A percentile compares a stretch with the other conserved stretches of the same genome.
phyloP scores from a whole-genome alignment of 164 flowering plant species.

The Magnolia kwangsiensis region DNA sequence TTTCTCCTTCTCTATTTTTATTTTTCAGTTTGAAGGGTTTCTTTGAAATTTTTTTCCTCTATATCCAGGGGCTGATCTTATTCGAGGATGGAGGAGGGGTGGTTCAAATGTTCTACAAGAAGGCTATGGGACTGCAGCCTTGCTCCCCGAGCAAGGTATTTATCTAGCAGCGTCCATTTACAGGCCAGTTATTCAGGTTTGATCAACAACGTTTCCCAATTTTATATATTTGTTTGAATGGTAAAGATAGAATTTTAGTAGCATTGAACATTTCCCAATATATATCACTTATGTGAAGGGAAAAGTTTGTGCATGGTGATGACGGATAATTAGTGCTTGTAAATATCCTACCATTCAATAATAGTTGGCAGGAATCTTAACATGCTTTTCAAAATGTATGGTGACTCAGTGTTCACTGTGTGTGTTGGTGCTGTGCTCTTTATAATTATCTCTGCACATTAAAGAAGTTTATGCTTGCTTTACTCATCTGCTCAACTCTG shows the following conservation, averaged over 20 bases:
- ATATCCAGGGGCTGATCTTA: constrained; percentile 56
- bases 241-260: not conserved
- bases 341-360: not conserved
- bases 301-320: not conserved
- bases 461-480: not conserved
- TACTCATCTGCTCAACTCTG: constrained; percentile 23
- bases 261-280: not conserved
- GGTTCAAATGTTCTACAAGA: constrained; percentile 76
- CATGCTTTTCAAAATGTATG: not conserved
- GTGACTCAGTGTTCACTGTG: not conserved
- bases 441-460: not conserved
- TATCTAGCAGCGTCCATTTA: constrained; percentile 93
- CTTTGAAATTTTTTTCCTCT: not conserved
- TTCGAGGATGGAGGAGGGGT: constrained; percentile 85
- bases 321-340: not conserved
- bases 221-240: not conserved
- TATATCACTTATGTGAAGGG: not conserved
- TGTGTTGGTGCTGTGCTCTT: not conserved
- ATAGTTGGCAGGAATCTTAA: not conserved
- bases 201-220: not conserved
- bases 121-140: constrained; percentile 95
- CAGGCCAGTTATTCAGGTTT: constrained; percentile 93
- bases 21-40: not conserved
- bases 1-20: not conserved
- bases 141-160: constrained; percentile 96